Percentiles rank a stretch among this genome's conserved stretches.
These are phyloP conservation scores for Hypoxylon lienhwacheense DNA, from an alignment of 495 filamentous ascomycete species.

Conservation along the genomic window DNA sequence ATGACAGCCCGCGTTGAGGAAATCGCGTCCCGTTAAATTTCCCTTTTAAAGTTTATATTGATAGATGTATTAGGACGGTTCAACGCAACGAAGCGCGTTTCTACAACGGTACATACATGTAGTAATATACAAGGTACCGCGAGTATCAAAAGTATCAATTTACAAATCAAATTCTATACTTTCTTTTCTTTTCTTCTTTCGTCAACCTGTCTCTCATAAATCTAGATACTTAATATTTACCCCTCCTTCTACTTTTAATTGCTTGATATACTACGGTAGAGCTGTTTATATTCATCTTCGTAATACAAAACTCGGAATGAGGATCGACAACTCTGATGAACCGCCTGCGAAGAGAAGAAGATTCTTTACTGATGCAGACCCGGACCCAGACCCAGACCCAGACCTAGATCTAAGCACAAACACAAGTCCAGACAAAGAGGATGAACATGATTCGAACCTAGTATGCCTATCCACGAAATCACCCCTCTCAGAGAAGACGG, in stretches of 20 bases:
- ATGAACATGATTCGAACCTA: slow-evolving; percentile 18
- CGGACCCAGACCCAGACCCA: no score
- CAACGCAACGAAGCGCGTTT: slow-evolving; percentile 13
- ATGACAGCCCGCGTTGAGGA: slow-evolving; percentile 22
- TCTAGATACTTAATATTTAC: background rate
- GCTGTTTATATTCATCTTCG: background rate
- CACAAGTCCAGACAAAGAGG: no score
- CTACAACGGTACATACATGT: no score
- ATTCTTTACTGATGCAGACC: slow-evolving; percentile 74
- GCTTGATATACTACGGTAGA: background rate
- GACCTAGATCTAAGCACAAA: no score
- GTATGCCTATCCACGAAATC: slow-evolving; percentile 12
- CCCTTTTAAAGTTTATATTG: no score
- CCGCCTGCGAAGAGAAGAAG: slow-evolving; percentile 77
- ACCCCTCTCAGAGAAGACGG: slow-evolving; percentile 29
- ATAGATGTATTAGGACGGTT: slow-evolving; percentile 18
- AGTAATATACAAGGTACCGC: no score
- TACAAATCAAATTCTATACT: no score
- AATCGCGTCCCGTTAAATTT: slow-evolving; percentile 31
- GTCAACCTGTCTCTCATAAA: no score
- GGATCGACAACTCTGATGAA: slow-evolving; percentile 55
- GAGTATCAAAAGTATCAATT: no score
- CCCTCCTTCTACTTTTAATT: background rate
- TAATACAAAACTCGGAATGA: slow-evolving; percentile 50
- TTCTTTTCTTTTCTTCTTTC: no score